Conservation (phyloP, 495 filamentous ascomycete species). For the Podospora didyma region DNA sequence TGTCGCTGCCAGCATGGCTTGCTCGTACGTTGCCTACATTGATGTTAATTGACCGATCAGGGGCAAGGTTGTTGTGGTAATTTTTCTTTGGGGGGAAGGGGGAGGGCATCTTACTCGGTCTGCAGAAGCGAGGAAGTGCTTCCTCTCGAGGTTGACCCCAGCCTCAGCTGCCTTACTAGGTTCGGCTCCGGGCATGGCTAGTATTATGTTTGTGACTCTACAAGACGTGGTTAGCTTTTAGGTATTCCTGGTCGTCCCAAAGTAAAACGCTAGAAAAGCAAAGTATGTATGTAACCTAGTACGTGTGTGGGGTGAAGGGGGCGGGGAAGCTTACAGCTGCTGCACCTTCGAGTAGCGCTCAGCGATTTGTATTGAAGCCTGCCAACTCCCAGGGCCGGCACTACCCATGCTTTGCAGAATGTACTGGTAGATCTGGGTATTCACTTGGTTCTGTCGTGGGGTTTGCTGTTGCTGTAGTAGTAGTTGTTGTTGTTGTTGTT, state of each 20-base stretch:
- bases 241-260: too few species aligned
- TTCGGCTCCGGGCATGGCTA: conserved; percentile 31
- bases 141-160: conserved; percentile 39
- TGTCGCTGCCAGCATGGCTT: conserved; percentile 23
- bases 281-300: too few species aligned
- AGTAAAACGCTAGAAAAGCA: too few species aligned
- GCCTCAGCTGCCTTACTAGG: conserved; percentile 27
- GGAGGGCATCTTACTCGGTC: conserved; percentile 47
- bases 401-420: not conserved
- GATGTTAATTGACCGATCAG: conserved; percentile 2
- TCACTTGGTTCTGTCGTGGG: not conserved
- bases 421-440: not conserved
- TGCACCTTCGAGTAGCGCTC: conserved; percentile 31
- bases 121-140: conserved; percentile 34
- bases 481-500: conserved; percentile 20
- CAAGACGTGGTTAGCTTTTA: conserved; percentile 1
- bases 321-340: conserved; percentile 28
- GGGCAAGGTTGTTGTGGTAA: too few species aligned
- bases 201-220: conserved; percentile 39
- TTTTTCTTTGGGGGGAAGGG: not conserved
- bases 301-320: too few species aligned
- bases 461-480: conserved; percentile 7
- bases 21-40: conserved; percentile 35
- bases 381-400: not conserved
- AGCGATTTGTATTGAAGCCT: conserved; percentile 13